Base-by-base conservation (phyloP, 2,329 filamentous ascomycete genomes). In the Gaeumannomyces sp. region DNA sequence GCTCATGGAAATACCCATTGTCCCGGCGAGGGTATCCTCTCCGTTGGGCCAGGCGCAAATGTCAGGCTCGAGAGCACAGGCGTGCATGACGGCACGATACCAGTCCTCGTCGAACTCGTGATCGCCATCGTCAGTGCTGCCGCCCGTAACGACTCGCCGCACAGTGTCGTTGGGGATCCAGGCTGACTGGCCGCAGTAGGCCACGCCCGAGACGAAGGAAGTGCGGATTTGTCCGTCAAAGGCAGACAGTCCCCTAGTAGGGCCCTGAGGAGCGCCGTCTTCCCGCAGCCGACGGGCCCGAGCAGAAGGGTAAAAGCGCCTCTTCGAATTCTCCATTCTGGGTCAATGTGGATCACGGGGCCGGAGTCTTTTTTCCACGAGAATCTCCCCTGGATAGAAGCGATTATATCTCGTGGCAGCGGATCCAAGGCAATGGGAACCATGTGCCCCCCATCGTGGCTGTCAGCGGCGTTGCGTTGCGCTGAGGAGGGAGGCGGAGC, bases 271-370 rank as follows among this genome's bases (percentile, higher is more conserved):
- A 81, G 67, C 0, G 73, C 74, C 0, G 77, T 76, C 62, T 81
- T 82, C 29, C 80, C 79, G n/a, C 76, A 76, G 0, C 78, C 80
- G 0, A 80, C 77, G 0, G 73, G 75, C 0, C 79, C 79, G 1
- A 79, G 69, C 2, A 81, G 58, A 66, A 79, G 74, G 16, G 72
- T 78, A 0, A 78, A 62, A 1, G 61, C 29, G 11, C 50, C 25
- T 11, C 61, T 25, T 22, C 11, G 25, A 10, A 61, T 45, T 31
- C 27, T 4, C 33, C 25, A 14, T 19, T 61, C 59, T 1, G 35
- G 31, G n/a, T 61, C n/a, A 11, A 63, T 63, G 19, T 63, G 22
- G 29, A 63, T 35, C 4, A 63, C 53, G 13, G 53, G 61, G 5
- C 35, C 29, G 29, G 22, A 13, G 61, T 58, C 61, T 28, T 63